Evolutionary conservation across 2,329 filamentous ascomycete genomes (phyloP).

Genomic region (Neoascochyta sp.): DNA sequence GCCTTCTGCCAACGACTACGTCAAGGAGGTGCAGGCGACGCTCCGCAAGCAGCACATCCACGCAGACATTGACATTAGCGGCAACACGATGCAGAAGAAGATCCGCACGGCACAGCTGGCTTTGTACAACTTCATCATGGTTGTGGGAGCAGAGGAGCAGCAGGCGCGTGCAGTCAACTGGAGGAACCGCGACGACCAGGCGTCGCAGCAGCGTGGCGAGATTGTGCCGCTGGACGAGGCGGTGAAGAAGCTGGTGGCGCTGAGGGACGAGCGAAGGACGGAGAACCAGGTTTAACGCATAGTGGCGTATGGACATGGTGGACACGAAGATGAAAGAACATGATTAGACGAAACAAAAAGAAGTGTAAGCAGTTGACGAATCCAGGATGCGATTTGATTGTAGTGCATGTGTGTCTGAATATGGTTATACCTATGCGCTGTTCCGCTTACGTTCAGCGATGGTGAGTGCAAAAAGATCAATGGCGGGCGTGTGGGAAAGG

Average conservation of each 20-base stretch:
- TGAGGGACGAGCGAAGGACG: constrained; percentile 45
- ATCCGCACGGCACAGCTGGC: constrained; percentile 75
- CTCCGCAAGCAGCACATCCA: constrained; percentile 68
- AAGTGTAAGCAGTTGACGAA: too few relatives aligned
- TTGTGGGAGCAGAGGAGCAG: constrained; percentile 61
- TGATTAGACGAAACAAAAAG: too few relatives aligned
- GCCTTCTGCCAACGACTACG: constrained; percentile 68
- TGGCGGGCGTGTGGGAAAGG: too few relatives aligned
- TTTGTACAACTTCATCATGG: constrained; percentile 82
- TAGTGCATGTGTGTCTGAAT: too few relatives aligned
- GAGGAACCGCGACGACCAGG: constrained; percentile 60
- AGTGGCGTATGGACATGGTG: too few relatives aligned
- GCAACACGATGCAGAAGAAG: constrained; percentile 87
- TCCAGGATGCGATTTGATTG: too few relatives aligned
- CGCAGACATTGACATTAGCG: constrained; percentile 66
- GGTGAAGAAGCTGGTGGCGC: constrained; percentile 49
- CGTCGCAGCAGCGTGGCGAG: constrained; percentile 59
- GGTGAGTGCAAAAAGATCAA: too few relatives aligned
- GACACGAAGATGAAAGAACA: too few relatives aligned
- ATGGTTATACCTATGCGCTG: too few relatives aligned
- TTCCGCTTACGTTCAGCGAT: too few relatives aligned
- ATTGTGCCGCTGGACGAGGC: constrained; percentile 59
- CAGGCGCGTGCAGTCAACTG: constrained; percentile 59
- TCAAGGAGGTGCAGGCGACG: constrained; percentile 64
- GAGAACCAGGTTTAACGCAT: constrained; percentile 26